phyloP scores from a whole-genome alignment of 345 rosid species.

The Syzygium aromaticum region DNA sequence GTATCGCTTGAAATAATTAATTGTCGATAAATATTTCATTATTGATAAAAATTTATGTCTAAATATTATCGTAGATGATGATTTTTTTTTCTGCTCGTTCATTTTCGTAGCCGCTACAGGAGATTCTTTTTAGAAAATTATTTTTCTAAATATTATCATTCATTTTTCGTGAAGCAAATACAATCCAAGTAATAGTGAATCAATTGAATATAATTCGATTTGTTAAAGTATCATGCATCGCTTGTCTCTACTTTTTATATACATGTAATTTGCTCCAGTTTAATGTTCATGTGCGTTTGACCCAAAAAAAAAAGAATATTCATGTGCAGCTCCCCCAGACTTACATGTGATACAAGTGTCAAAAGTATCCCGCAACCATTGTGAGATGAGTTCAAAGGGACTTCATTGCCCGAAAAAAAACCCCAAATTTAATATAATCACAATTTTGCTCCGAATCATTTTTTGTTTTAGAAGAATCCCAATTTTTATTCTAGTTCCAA shows the following conservation, averaged over 20 bases:
- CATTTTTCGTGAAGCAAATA: neutral
- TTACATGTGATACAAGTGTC: neutral
- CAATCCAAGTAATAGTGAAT: rapidly evolving
- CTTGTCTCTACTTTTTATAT: neutral
- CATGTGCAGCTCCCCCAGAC: neutral
- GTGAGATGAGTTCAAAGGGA: neutral
- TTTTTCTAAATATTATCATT: neutral
- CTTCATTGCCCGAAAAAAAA: neutral
- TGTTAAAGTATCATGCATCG: neutral
- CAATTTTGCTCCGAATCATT: neutral
- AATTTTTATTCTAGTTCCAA: neutral
- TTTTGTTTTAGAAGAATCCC: too few relatives aligned
- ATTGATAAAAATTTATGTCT: too few relatives aligned
- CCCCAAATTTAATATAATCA: neutral
- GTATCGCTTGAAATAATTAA: neutral
- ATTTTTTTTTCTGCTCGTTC: neutral
- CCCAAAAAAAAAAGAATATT: too few relatives aligned
- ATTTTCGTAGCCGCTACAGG: neutral
- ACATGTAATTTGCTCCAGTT: neutral
- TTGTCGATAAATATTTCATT: neutral
- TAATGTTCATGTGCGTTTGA: neutral
- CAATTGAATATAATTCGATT: neutral
- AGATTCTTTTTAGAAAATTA: too few relatives aligned
- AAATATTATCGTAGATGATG: rapidly evolving
- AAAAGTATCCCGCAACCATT: neutral